Evolutionary conservation across 140 eudicot species (phyloP), one percentile per base, ranked within the genome.

Genomic region (Bidens hawaiensis): DNA sequence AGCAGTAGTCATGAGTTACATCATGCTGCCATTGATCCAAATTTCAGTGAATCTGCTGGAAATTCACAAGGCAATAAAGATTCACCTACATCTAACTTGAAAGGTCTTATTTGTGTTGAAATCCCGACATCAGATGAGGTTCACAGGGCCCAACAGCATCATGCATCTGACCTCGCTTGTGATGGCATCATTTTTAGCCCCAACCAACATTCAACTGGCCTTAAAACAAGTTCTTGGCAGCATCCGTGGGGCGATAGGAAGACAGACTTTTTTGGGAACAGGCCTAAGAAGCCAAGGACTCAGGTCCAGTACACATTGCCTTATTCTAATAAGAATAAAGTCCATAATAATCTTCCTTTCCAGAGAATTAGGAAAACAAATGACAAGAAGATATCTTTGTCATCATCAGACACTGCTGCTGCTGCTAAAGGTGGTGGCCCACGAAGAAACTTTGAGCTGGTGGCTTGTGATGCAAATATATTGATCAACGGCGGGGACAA

Each of bases 261-360:
- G 68, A 43, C 80, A 33, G 78, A 82, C 49, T 57, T 73, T 36
- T 72, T 68, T 7, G 73, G 73, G 31, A 64, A 50, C 76, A 94
- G 97, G 63, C 91, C 95, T 26, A 89, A 81, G 77, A 89, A 79
- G 82, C 97, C 95, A 14, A 81, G 91, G 42, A 82, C 91, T 9
- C 97, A 85, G 71, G 97, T 89, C 46, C 90, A 78, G 25, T 82
- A 89, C 77, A 62, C 88, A 21, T 23, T 83, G 73, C 95, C 97
- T 67, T 80, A 57, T 16, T 64, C n/a, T 52, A 48, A 72, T 2
- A 85, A 78, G 69, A 79, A 70, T 51, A 81, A 75, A 71, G 67
- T 34, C 22, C 75, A 76, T 24, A 76, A 55, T 74, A 74, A 66
- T 47, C 75, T 75, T 60, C 81, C 88, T 55, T 77, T 73, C 70